These are phyloP conservation scores for Stagonosporopsis rhizophila DNA, from an alignment of 2,329 filamentous ascomycete genomes.

Conservation along the genomic window DNA sequence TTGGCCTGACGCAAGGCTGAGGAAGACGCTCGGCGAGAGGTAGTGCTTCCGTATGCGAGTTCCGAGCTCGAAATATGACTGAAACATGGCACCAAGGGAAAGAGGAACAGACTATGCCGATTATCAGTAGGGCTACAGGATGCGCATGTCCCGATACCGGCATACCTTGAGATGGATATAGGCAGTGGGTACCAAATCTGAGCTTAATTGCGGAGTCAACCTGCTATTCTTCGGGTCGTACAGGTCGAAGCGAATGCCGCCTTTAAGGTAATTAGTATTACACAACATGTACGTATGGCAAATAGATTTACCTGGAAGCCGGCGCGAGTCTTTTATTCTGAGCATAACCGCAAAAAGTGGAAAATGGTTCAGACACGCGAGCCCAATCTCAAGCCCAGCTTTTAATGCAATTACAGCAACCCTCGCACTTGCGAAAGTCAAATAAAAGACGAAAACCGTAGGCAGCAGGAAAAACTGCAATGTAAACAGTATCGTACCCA, in stretches of 20 bases:
- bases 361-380: slow-evolving; percentile 96
- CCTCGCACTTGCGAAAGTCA: slow-evolving; percentile 91
- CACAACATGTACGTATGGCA: too few relatives aligned
- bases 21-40: slow-evolving; percentile 83
- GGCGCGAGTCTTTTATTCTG: slow-evolving; percentile 86
- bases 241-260: slow-evolving; percentile 89
- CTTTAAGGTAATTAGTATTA: slow-evolving; percentile 37
- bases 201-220: slow-evolving; percentile 47
- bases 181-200: slow-evolving; percentile 67
- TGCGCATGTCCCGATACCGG: background rate
- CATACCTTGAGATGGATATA: slow-evolving; percentile 84
- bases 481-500: slow-evolving; percentile 96
- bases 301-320: slow-evolving; percentile 73
- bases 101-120: slow-evolving; percentile 75
- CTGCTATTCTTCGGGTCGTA: slow-evolving; percentile 67
- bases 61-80: slow-evolving; percentile 95
- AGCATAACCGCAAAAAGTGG: slow-evolving; percentile 97
- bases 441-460: slow-evolving; percentile 94
- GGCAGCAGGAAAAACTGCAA: slow-evolving; percentile 93
- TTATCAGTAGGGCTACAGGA: background rate
- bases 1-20: slow-evolving; percentile 86
- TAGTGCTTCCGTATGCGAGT: slow-evolving; percentile 95
- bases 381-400: slow-evolving; percentile 85
- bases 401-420: slow-evolving; percentile 96
- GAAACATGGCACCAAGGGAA: slow-evolving; percentile 90